Evolutionary conservation across 1,284 basidiomycete species (phyloP), one percentile per base, ranked within the genome.

Genomic region (Phlebopus sp.): DNA sequence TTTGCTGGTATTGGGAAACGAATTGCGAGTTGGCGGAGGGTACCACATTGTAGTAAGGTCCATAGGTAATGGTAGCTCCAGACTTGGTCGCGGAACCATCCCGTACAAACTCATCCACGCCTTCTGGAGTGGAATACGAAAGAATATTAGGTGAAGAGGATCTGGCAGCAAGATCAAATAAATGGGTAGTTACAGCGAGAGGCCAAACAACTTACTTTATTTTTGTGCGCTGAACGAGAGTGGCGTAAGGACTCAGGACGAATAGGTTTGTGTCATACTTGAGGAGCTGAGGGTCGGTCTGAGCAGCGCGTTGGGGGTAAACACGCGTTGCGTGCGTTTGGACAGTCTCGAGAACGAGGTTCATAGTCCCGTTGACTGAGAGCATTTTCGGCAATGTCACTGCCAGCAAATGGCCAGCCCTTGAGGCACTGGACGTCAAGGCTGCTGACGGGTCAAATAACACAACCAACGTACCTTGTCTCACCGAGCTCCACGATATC

Each of bases 181-280:
- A 35, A 49, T 14, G 34, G 18, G 14, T 27, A 44, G 44, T 17
- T 46, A 44, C 21, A 44, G 38, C 43, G 55, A 21, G 44, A n/a
- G 44, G 14, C 29, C 36, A 47, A 44, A 32, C 14, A 17, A 68
- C 82, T 43, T 57, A 92, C 90, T 83, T 84, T 52, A 97, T 70
- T 72, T 95, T 96, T 34, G 91, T 87, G 32, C 90, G 77, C 64
- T 93, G 92, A 17, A 87, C 81, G 42, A 76, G 68, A n/a, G 90
- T 92, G 25, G 73, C 63, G 67, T 97, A 97, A 35, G 90, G 88
- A 58, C 89, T 92, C 51, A 92, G 71, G 9, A 96, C 82, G 57
- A 88, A 82, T 9, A 84, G 74, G 66, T 87, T 83, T 1, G 85
- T 79, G 46, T 77, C 73, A 68, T 91, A 96, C 60, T 88, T 81